phyloP scores from a whole-genome alignment of 768 basidiomycete genomes.

The Mrakia blollopis region DNA sequence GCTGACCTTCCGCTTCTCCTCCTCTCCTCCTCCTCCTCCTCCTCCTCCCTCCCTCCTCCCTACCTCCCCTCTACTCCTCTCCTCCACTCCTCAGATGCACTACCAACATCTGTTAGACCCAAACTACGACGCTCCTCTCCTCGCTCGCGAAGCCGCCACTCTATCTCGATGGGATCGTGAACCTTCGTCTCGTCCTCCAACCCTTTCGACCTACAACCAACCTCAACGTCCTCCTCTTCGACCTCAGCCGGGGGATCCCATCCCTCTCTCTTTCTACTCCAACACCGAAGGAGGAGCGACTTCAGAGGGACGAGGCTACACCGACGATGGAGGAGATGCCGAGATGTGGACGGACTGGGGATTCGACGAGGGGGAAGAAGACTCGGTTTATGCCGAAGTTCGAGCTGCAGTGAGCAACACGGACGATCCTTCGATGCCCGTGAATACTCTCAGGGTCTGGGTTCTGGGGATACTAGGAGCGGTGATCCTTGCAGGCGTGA shows the following conservation, averaged over 20 bases:
- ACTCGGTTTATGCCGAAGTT: slow-evolving; percentile 31
- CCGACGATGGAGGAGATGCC: not conserved
- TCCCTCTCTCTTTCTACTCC: slow-evolving; percentile 9
- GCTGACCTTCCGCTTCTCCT: too few relatives aligned
- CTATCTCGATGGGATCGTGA: slow-evolving; percentile 17
- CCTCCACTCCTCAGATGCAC: slow-evolving; percentile 29
- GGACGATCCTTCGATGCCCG: slow-evolving; percentile 30
- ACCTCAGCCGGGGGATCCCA: slow-evolving; percentile 9
- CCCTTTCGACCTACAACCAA: not conserved
- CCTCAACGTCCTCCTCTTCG: not conserved
- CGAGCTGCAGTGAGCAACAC: slow-evolving; percentile 31
- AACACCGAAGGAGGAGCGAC: not conserved
- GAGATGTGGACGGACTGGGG: slow-evolving; percentile 28
- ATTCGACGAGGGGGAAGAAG: slow-evolving; percentile 31
- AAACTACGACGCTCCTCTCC: slow-evolving; percentile 27
- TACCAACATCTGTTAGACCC: slow-evolving; percentile 27
- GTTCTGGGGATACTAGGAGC: slow-evolving; percentile 7
- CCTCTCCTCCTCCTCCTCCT: not conserved
- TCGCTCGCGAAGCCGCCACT: slow-evolving; percentile 12
- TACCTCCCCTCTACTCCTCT: too few relatives aligned
- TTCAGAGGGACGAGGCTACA: not conserved
- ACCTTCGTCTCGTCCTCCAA: not conserved
- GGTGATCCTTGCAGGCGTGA: slow-evolving; percentile 19
- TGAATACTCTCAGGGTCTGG: slow-evolving; percentile 31
- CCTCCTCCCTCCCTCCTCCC: too few relatives aligned